phyloP scores from a whole-genome alignment of 441 rosid species.

The Croton laevigatus region DNA sequence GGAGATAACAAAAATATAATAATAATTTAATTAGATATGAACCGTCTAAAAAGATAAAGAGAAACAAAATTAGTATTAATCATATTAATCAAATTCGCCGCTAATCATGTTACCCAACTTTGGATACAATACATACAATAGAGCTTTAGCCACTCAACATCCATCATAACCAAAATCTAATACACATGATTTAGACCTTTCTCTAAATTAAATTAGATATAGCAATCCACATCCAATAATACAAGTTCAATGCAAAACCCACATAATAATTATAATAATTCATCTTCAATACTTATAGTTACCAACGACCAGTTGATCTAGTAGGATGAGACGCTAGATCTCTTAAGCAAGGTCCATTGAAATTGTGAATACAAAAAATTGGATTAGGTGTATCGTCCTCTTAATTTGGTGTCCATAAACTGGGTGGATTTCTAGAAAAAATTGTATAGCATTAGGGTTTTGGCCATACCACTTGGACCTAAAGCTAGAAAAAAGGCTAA shows the following conservation, averaged over 20 bases:
- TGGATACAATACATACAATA: not conserved
- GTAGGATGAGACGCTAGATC: too few species aligned
- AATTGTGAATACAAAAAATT: too few species aligned
- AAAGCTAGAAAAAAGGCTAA: not conserved
- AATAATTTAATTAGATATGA: not conserved
- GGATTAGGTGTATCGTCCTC: too few species aligned
- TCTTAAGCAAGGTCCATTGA: too few species aligned
- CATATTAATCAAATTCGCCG: not conserved
- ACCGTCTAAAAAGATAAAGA: not conserved
- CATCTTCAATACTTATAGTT: too few species aligned
- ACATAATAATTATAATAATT: too few species aligned
- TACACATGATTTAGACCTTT: constrained; percentile 3
- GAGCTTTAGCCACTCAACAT: constrained; percentile 7
- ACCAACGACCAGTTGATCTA: too few species aligned
- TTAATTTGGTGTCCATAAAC: too few species aligned
- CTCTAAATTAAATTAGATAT: not conserved
- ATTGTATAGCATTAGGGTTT: constrained; percentile 14
- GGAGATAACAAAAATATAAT: not conserved
- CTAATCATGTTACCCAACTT: constrained; percentile 17
- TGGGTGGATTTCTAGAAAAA: not conserved
- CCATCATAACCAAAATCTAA: constrained; percentile 26
- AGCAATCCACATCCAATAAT: not conserved
- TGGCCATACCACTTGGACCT: constrained; percentile 26
- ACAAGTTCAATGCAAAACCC: not conserved
- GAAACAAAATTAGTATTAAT: not conserved